A percentile compares a stretch with the other conserved stretches of the same genome.
Evolutionary conservation across 2,329 filamentous ascomycete species (phyloP).

Genomic region (Stemphylium beticola): DNA sequence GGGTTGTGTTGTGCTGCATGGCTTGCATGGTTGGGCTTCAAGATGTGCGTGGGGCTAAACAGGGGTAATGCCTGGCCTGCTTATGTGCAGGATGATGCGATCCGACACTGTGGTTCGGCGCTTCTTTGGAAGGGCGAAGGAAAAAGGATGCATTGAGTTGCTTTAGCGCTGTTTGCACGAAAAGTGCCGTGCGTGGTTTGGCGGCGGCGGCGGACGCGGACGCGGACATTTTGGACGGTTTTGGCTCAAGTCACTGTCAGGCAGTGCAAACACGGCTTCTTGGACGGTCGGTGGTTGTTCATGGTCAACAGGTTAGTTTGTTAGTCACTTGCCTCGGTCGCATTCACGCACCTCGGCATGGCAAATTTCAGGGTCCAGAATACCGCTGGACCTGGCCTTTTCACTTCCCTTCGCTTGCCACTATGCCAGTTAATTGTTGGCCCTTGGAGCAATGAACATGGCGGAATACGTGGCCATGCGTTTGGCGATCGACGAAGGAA

Average conservation of each 20-base stretch:
- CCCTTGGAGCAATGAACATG: neutral
- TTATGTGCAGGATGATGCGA: neutral
- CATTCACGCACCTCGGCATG: neutral
- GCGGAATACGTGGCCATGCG: constrained; percentile 1
- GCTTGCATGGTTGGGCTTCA: constrained; percentile 16
- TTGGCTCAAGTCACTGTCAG: neutral
- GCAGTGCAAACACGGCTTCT: too few relatives aligned
- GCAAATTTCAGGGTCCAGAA: neutral
- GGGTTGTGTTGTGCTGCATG: constrained; percentile 13
- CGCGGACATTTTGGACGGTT: neutral
- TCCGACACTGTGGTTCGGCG: constrained; percentile 7
- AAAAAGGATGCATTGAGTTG: neutral
- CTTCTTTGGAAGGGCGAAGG: neutral
- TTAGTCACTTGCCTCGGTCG: neutral
- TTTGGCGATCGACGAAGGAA: neutral
- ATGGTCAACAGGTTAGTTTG: too few relatives aligned
- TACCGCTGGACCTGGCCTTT: neutral
- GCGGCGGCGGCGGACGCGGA: neutral
- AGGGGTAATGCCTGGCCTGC: constrained; percentile 1
- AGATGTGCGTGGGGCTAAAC: neutral
- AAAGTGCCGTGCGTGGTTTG: constrained; percentile 1
- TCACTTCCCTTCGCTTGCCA: neutral
- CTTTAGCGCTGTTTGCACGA: neutral
- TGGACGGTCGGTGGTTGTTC: too few relatives aligned
- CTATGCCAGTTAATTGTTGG: too few relatives aligned